Base-by-base conservation (phyloP, 2,329 filamentous ascomycete species). In the Epicoccum sorghinum region DNA sequence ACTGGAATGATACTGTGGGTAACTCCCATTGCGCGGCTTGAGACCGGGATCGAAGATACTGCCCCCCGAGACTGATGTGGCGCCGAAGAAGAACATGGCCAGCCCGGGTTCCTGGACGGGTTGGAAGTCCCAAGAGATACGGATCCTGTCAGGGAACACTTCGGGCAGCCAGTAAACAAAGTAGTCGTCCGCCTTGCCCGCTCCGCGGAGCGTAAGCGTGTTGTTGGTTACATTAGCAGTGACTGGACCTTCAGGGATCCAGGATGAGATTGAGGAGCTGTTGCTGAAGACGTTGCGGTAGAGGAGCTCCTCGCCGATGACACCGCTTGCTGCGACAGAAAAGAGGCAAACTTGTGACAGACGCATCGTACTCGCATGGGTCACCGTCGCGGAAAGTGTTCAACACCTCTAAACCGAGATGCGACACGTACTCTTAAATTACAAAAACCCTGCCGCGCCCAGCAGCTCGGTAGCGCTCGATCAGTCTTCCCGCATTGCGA, bases 61-160 rank as follows among this genome's bases (percentile, higher is more conserved):
- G 30, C 64, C 64, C 12, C 65, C 64, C 24, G 57, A 55, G 23
- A 65, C 56, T 2, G 68, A 61, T 7, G 66, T 59, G 24, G 68
- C 70, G 44, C 67, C 69, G 55, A 73, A 73, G 60, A 73, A 73
- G 58, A 73, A 66, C 66, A 73, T 71, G 36, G 70, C 70, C 7
- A 73, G 62, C 4, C 70, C 70, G 3, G 69, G 70, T 51, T 73
- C 70, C 32, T 62, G 55, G 36, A 62, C 57, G 3, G 70, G 66
- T 7, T 64, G 64, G 52, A 73, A 73, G 5, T 73, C 69, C 69
- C 68, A 73, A 4, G 62, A 68, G 32, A 73, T 62, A 41, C 69
- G 68, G 43, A 73, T 70, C 25, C 60, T 59, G 43, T 69, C 66
- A 8, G 68, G 68, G 47, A 73, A 71, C 10, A 69, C 55, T 48